These are phyloP conservation scores for Nectriaceae sp. DNA, from an alignment of 2,329 filamentous ascomycete genomes.

Conservation along the genomic window DNA sequence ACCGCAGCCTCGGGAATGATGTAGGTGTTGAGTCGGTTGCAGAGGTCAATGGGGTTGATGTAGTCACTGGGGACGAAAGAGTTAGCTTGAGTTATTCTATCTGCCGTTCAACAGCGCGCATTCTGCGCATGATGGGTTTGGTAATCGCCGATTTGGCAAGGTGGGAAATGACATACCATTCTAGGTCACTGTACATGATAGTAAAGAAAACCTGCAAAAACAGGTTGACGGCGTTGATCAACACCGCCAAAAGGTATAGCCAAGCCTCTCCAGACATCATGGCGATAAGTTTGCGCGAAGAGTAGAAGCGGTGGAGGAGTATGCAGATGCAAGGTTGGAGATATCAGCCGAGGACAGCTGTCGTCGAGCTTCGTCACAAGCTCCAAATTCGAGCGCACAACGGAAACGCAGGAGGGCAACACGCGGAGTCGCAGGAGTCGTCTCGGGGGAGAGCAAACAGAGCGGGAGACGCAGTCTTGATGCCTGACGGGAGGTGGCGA, in stretches of 20 bases:
- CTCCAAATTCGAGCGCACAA: constrained; percentile 11
- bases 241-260: constrained; percentile 95
- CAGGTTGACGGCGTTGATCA: constrained; percentile 99
- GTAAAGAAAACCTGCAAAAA: constrained; percentile 99
- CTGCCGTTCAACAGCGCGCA: constrained; percentile 12
- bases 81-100: constrained; percentile 17
- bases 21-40: constrained; percentile 99
- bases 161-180: constrained; percentile 87
- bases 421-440: background rate
- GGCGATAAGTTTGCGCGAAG: constrained; percentile 22
- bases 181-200: constrained; percentile 99
- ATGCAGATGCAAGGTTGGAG: constrained; percentile 3
- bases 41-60: constrained; percentile 99
- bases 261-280: constrained; percentile 96
- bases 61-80: constrained; percentile 72
- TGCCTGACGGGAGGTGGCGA: constrained; percentile 2
- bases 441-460: constrained; percentile 5
- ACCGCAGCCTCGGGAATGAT: constrained; percentile 98
- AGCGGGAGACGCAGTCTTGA: constrained; percentile 9
- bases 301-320: constrained; percentile 7
- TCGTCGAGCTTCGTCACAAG: constrained; percentile 30
- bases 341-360: constrained; percentile 17
- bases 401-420: constrained; percentile 13
- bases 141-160: too few relatives aligned
- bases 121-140: constrained; percentile 16